Conservation (phyloP, 2,329 filamentous ascomycete species). For the Didymella lethalis region DNA sequence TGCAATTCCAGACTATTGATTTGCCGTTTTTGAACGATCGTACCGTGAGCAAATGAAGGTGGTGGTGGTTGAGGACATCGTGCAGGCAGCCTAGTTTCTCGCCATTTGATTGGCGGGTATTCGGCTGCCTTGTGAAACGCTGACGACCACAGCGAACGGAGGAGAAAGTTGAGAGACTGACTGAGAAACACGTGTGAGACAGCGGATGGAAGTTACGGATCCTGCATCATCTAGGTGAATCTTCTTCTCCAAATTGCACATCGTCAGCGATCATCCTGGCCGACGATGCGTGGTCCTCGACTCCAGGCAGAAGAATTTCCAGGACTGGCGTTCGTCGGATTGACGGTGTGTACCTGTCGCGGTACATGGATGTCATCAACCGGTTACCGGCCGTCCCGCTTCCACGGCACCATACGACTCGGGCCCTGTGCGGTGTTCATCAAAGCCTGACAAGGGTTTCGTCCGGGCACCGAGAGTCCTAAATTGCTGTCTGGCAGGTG, state of each 20-base stretch:
- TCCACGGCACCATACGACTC: conserved; percentile 11
- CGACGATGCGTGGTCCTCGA: background rate
- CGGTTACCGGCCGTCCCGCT: conserved; percentile 17
- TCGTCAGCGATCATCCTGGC: conserved; percentile 3
- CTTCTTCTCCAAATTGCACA: conserved; percentile 8
- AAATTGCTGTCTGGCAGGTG: conserved; percentile 30
- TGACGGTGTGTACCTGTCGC: conserved; percentile 18
- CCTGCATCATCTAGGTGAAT: conserved; percentile 20
- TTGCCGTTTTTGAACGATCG: conserved; percentile 1
- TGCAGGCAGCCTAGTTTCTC: conserved; percentile 36
- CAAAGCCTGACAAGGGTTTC: conserved; percentile 24
- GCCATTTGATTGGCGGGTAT: conserved; percentile 37
- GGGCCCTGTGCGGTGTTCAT: conserved; percentile 17
- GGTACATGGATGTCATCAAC: conserved; percentile 14
- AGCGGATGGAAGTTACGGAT: conserved; percentile 27
- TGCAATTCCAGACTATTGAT: conserved; percentile 9
- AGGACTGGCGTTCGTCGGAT: conserved; percentile 21
- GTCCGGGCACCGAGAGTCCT: conserved; percentile 28
- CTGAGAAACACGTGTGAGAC: conserved; percentile 31
- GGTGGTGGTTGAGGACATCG: conserved; percentile 14
- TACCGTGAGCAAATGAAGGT: conserved; percentile 4
- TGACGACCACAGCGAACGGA: conserved; percentile 25
- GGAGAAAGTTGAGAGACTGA: conserved; percentile 20
- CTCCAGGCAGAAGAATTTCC: conserved; percentile 17
- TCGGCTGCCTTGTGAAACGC: conserved; percentile 42